Percentiles rank a stretch among this genome's conserved stretches.
Conservation (phyloP, 306 rosid species). For the Prunus fruticosa region DNA sequence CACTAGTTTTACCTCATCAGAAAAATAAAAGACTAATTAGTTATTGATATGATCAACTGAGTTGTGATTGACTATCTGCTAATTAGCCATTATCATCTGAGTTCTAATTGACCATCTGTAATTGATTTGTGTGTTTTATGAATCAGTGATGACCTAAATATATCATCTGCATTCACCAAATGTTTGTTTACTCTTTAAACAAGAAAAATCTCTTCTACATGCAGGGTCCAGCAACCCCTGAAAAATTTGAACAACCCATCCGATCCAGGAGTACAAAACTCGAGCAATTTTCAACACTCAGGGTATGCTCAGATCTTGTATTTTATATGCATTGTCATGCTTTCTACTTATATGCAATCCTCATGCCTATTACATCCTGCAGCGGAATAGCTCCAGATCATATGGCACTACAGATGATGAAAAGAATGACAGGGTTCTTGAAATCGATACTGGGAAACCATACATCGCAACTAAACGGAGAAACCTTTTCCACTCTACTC, state of each 20-base stretch:
- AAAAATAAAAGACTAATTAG: background rate
- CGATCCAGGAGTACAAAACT: slow-evolving; percentile 51
- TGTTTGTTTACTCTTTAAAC: background rate
- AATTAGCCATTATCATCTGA: no score
- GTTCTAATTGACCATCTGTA: background rate
- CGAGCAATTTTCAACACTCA: slow-evolving; percentile 44
- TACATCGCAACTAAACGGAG: slow-evolving; percentile 33
- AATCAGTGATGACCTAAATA: background rate
- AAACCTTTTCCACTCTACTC: slow-evolving; percentile 44
- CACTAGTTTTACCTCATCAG: background rate
- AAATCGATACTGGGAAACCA: slow-evolving; percentile 52
- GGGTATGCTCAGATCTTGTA: slow-evolving; percentile 33
- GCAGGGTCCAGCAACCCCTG: slow-evolving; percentile 88
- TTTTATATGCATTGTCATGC: slow-evolving; percentile 1
- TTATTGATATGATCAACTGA: background rate
- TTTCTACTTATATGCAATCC: background rate
- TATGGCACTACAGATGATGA: slow-evolving; percentile 40
- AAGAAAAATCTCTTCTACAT: background rate
- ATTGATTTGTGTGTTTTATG: background rate
- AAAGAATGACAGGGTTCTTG: slow-evolving; percentile 40
- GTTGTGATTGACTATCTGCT: background rate
- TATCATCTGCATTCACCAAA: background rate
- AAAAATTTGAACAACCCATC: slow-evolving; percentile 63
- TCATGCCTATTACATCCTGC: slow-evolving; percentile 6
- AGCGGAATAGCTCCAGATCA: slow-evolving; percentile 63